Conservation (phyloP, 371 early-diverging fungal species). For the Mucor indicus region DNA sequence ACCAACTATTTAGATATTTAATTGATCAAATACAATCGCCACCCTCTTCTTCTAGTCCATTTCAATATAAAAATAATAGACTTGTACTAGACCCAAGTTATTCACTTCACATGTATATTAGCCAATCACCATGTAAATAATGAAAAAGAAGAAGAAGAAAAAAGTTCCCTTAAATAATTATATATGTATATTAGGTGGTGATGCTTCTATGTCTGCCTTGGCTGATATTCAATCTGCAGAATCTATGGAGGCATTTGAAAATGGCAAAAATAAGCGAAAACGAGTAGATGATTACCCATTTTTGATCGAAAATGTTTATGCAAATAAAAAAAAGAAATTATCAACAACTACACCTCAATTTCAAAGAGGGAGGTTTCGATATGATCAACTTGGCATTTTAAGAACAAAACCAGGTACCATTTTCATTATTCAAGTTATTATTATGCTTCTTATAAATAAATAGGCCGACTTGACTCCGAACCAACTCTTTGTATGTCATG, state of each 20-base stretch:
- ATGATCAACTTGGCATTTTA: slow-evolving; percentile 53
- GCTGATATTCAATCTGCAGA: slow-evolving; percentile 53
- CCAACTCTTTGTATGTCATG: slow-evolving; percentile 84
- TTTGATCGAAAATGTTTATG: slow-evolving; percentile 28
- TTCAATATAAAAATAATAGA: background rate
- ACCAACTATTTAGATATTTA: slow-evolving; percentile 18
- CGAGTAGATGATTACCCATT: slow-evolving; percentile 10
- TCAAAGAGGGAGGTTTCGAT: slow-evolving; percentile 62
- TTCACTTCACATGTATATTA: slow-evolving; percentile 72
- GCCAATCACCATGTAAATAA: slow-evolving; percentile 70
- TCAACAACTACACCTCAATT: slow-evolving; percentile 4
- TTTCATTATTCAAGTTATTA: background rate
- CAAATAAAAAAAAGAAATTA: slow-evolving; percentile 33
- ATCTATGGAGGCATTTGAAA: slow-evolving; percentile 37
- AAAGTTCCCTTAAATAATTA: background rate
- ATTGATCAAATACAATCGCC: slow-evolving; percentile 18
- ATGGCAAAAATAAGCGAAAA: slow-evolving; percentile 33
- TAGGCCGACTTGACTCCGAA: slow-evolving; percentile 70
- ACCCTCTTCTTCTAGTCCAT: background rate
- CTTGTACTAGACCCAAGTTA: slow-evolving; percentile 15
- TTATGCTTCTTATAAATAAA: background rate
- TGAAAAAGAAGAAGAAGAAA: background rate
- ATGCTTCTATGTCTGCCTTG: slow-evolving; percentile 69
- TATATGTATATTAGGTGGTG: slow-evolving; percentile 56
- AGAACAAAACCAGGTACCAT: slow-evolving; percentile 76